phyloP scores from a whole-genome alignment of 441 rosid species.

The Codiaeum variegatum region DNA sequence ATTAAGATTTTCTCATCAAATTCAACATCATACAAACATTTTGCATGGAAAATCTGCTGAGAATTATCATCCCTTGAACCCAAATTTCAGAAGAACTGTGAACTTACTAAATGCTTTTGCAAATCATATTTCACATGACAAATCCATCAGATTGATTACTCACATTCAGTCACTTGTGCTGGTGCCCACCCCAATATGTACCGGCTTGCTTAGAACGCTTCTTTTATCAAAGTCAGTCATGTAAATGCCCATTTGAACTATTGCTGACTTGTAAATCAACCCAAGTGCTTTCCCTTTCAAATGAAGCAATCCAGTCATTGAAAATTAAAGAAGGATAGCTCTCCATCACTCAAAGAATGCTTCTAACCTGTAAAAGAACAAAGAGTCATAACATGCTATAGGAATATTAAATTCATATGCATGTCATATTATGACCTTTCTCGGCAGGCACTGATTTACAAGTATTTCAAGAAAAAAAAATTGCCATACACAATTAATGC shows the following conservation, averaged over 20 bases:
- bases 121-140: too few relatives aligned
- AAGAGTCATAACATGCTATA: not conserved
- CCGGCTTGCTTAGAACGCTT: not conserved
- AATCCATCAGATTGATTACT: too few relatives aligned
- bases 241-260: not conserved
- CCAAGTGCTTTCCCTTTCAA: not conserved
- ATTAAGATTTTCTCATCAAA: too few relatives aligned
- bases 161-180: not conserved
- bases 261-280: not conserved
- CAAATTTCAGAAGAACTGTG: too few relatives aligned
- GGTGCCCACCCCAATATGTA: not conserved
- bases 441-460: not conserved
- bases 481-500: not conserved
- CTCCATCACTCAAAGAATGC: not conserved
- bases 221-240: not conserved
- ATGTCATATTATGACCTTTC: not conserved
- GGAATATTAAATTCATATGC: not conserved
- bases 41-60: too few relatives aligned
- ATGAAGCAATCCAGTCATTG: not conserved
- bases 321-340: not conserved
- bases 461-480: not conserved
- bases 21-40: too few relatives aligned
- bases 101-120: too few relatives aligned
- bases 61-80: too few relatives aligned
- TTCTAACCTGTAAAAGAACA: conserved; percentile 2